Evolutionary conservation across 2,329 filamentous ascomycete species (phyloP).

Genomic region (Exophiala viscosa): DNA sequence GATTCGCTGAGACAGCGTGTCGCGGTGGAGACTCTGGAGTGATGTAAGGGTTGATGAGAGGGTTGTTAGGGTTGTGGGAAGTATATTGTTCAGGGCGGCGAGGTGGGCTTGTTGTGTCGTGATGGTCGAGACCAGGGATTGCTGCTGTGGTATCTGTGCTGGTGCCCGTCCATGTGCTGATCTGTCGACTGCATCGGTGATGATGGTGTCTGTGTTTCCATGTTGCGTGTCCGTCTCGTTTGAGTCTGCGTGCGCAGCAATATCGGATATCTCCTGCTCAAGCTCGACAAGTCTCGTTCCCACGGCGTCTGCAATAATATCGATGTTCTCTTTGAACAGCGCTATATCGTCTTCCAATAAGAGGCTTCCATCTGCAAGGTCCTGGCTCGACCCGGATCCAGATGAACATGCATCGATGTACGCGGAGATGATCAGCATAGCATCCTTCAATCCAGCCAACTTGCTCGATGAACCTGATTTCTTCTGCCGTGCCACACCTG

Average conservation of each 20-base stretch:
- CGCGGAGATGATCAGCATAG: conserved; percentile 13
- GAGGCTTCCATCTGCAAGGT: not conserved
- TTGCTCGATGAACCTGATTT: not conserved
- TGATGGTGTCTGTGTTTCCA: no score
- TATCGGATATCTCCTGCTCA: conserved; percentile 1
- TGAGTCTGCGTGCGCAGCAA: not conserved
- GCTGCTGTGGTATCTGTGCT: not conserved
- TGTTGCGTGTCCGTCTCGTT: no score
- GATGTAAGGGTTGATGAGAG: conserved; percentile 4
- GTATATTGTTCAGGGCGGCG: conserved; percentile 2
- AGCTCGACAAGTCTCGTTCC: conserved; percentile 3
- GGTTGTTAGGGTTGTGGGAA: conserved; percentile 7
- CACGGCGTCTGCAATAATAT: not conserved
- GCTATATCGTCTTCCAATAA: conserved; percentile 8
- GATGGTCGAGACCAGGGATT: conserved; percentile 1
- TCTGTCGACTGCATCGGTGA: no score
- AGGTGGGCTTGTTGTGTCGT: conserved; percentile 3
- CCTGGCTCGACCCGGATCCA: no score
- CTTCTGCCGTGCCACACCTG: no score
- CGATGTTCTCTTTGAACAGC: conserved; percentile 11
- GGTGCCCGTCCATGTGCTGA: not conserved
- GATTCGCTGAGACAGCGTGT: conserved; percentile 10
- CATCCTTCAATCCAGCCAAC: conserved; percentile 2
- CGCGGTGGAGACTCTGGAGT: conserved; percentile 10
- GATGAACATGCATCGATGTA: conserved; percentile 5